These are phyloP conservation scores for Chalciporus sphaerocephalus DNA, from an alignment of 768 basidiomycete genomes.

Conservation along the genomic window DNA sequence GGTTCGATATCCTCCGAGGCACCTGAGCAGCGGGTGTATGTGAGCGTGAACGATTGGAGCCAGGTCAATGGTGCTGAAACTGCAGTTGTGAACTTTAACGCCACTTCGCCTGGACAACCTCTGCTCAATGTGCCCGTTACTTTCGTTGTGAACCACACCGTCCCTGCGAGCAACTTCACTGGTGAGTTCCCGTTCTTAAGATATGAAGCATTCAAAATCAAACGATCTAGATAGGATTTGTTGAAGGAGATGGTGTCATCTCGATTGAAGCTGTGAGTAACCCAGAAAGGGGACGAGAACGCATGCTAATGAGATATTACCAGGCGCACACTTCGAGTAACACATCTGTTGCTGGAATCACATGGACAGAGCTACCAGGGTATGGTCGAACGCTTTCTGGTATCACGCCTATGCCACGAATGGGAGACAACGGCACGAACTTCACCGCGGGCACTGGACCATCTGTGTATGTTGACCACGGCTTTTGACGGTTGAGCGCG, in stretches of 20 bases:
- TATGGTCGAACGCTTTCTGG: conserved; percentile 37
- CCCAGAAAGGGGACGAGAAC: background rate
- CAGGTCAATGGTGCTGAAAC: conserved; percentile 37
- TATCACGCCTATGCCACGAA: conserved; percentile 54
- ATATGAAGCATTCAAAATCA: background rate
- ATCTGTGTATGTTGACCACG: background rate
- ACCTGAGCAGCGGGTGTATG: conserved; percentile 52
- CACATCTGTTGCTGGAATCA: conserved; percentile 45
- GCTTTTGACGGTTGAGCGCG: too few relatives aligned
- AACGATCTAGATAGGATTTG: conserved; percentile 40
- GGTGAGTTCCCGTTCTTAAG: background rate
- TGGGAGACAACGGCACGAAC: conserved; percentile 42
- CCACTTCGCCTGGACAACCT: conserved; percentile 40
- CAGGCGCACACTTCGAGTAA: conserved; percentile 22
- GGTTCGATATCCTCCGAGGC: conserved; percentile 46
- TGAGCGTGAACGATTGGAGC: conserved; percentile 47
- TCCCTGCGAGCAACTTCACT: conserved; percentile 2
- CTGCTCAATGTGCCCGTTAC: conserved; percentile 18
- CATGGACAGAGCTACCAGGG: conserved; percentile 57
- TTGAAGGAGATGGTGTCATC: conserved; percentile 59
- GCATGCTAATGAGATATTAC: background rate
- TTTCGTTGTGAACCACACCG: conserved; percentile 29
- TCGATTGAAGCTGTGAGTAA: conserved; percentile 56
- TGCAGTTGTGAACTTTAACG: conserved; percentile 44
- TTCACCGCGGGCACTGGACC: conserved; percentile 56